These are phyloP conservation scores for Geranium rotundifolium DNA, from an alignment of 345 rosid species.

Conservation along the genomic window DNA sequence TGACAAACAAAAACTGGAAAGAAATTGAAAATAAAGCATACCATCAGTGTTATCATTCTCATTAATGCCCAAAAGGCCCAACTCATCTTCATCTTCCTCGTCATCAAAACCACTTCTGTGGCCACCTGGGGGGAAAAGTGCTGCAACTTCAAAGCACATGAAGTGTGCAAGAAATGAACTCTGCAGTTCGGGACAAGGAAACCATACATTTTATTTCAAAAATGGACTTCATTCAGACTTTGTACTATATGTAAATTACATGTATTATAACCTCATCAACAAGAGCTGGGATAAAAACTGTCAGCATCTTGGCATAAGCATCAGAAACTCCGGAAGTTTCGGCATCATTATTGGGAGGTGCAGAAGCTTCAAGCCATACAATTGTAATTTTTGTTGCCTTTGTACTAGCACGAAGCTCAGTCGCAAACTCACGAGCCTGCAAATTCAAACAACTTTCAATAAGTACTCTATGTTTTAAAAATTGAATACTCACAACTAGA, in stretches of 20 bases:
- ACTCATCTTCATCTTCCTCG: slow-evolving; percentile 57
- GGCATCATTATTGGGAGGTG: slow-evolving; percentile 63
- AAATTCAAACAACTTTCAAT: slow-evolving; percentile 4
- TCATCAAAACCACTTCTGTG: slow-evolving; percentile 27
- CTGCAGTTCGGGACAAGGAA: slow-evolving; percentile 39
- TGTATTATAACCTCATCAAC: slow-evolving; percentile 74
- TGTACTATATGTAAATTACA: slow-evolving; percentile 6
- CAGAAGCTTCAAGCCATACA: slow-evolving; percentile 86
- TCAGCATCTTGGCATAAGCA: slow-evolving; percentile 94
- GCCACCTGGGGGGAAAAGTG: slow-evolving; percentile 84
- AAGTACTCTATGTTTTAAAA: not conserved
- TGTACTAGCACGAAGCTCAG: slow-evolving; percentile 99
- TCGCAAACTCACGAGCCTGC: slow-evolving; percentile 97
- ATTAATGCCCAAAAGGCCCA: slow-evolving; percentile 92
- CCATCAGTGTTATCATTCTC: slow-evolving; percentile 68
- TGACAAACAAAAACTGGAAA: slow-evolving; percentile 7
- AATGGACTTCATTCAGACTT: slow-evolving; percentile 6
- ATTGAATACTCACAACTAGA: not conserved
- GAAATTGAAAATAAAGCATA: slow-evolving; percentile 18
- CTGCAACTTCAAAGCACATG: slow-evolving; percentile 98
- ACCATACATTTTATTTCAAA: slow-evolving; percentile 8
- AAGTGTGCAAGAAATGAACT: slow-evolving; percentile 99
- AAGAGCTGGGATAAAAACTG: slow-evolving; percentile 91
- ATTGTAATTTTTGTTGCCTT: slow-evolving; percentile 89
- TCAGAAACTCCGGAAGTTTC: slow-evolving; percentile 94